phyloP scores from a whole-genome alignment of 768 basidiomycete genomes.

The Kondoa subrosea region DNA sequence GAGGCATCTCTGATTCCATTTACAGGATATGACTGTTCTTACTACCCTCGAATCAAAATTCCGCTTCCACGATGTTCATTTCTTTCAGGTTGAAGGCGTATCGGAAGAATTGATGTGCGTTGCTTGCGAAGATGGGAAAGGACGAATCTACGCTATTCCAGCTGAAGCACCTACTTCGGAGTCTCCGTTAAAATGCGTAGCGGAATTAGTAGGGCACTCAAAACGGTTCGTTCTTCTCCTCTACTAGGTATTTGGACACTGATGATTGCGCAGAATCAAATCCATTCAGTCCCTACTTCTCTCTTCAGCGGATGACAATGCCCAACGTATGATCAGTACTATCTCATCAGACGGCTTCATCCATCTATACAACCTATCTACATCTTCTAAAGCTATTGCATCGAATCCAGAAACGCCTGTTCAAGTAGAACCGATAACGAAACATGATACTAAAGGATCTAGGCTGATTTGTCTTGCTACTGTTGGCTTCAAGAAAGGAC shows the following conservation, averaged over 20 bases:
- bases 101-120: constrained; percentile 53
- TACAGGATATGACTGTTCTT: constrained; percentile 59
- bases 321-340: constrained; percentile 51
- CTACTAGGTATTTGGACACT: not conserved
- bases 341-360: constrained; percentile 82
- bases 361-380: constrained; percentile 53
- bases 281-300: constrained; percentile 49
- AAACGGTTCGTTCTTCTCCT: constrained; percentile 50
- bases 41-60: constrained; percentile 59
- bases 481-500: constrained; percentile 25
- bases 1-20: not conserved
- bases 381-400: constrained; percentile 34
- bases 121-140: constrained; percentile 75
- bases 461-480: constrained; percentile 52
- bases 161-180: constrained; percentile 11
- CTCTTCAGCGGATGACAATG: constrained; percentile 31
- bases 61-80: constrained; percentile 67
- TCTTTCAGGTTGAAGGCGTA: constrained; percentile 43
- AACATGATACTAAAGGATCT: constrained; percentile 70
- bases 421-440: constrained; percentile 42
- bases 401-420: constrained; percentile 22
- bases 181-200: constrained; percentile 44
- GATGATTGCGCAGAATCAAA: constrained; percentile 48
- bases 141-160: constrained; percentile 43
- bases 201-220: constrained; percentile 57